Conservation (phyloP, 164 flowering plant genomes). For the Cinnamomum micranthum region DNA sequence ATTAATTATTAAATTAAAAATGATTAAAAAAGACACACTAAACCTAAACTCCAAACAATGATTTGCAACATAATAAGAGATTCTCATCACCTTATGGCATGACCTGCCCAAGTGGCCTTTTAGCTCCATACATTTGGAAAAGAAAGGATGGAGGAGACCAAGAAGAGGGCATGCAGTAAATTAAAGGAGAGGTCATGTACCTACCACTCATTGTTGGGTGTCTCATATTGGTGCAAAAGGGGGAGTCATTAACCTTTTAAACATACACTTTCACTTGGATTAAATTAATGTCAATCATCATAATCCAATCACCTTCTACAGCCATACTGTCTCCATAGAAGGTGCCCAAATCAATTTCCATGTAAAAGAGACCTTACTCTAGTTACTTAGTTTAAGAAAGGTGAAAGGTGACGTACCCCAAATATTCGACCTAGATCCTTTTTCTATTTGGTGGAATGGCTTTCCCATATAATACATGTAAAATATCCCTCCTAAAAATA, state of each 20-base stretch:
- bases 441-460: neutral
- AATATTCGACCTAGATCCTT: slow-evolving; percentile 10
- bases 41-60: no score
- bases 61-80: no score
- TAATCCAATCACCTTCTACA: neutral
- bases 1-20: no score
- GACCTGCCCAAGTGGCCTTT: no score
- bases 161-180: slow-evolving; percentile 4
- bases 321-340: slow-evolving; percentile 11
- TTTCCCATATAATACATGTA: slow-evolving; percentile 1
- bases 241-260: neutral
- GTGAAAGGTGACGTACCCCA: neutral
- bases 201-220: slow-evolving; percentile 13
- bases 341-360: slow-evolving; percentile 1
- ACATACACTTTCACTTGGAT: neutral
- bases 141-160: slow-evolving; percentile 9
- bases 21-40: no score
- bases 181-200: slow-evolving; percentile 16
- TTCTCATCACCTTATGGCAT: no score
- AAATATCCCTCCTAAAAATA: neutral
- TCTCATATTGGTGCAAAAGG: slow-evolving; percentile 2
- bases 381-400: neutral
- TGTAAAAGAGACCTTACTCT: neutral
- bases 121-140: no score
- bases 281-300: neutral